Evolutionary conservation across 2,329 filamentous ascomycete species (phyloP).

Genomic region (Exophiala sideris): DNA sequence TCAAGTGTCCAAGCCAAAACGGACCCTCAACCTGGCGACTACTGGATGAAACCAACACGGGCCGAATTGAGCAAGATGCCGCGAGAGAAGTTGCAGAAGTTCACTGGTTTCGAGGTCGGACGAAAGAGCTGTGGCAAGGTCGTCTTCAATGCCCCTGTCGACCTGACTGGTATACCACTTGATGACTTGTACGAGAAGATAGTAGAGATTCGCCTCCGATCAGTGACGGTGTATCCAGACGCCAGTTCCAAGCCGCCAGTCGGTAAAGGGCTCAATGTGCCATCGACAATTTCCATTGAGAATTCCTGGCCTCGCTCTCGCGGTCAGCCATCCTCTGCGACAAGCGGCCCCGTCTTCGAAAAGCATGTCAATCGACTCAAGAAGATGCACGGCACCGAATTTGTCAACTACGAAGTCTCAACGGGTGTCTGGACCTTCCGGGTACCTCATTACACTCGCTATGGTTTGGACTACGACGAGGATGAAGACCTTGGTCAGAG

Average conservation of each 20-base stretch:
- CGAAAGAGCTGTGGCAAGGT: conserved; percentile 78
- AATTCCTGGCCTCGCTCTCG: conserved; percentile 84
- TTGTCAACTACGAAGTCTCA: conserved; percentile 72
- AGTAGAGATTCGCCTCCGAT: conserved; percentile 71
- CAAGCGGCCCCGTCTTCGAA: conserved; percentile 62
- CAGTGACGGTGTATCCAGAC: conserved; percentile 81
- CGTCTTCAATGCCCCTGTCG: conserved; percentile 75
- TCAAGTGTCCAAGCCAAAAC: conserved; percentile 23
- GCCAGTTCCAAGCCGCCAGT: conserved; percentile 73
- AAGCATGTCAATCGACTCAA: conserved; percentile 82
- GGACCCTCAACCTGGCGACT: conserved; percentile 65
- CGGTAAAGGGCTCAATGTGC: conserved; percentile 88
- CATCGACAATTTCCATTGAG: conserved; percentile 79
- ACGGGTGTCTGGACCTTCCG: conserved; percentile 87
- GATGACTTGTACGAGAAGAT: conserved; percentile 76
- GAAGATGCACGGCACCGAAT: conserved; percentile 75
- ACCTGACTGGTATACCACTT: conserved; percentile 73
- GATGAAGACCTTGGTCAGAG: conserved; percentile 56
- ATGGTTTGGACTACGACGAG: conserved; percentile 80
- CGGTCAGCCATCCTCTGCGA: conserved; percentile 57
- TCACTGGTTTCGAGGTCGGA: conserved; percentile 75
- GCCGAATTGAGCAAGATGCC: conserved; percentile 77
- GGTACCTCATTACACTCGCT: conserved; percentile 96
- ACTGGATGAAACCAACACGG: conserved; percentile 79
- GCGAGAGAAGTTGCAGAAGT: conserved; percentile 69